Conservation (phyloP, 805 yeast genomes). For the Kregervanrija pseudodelftensis region DNA sequence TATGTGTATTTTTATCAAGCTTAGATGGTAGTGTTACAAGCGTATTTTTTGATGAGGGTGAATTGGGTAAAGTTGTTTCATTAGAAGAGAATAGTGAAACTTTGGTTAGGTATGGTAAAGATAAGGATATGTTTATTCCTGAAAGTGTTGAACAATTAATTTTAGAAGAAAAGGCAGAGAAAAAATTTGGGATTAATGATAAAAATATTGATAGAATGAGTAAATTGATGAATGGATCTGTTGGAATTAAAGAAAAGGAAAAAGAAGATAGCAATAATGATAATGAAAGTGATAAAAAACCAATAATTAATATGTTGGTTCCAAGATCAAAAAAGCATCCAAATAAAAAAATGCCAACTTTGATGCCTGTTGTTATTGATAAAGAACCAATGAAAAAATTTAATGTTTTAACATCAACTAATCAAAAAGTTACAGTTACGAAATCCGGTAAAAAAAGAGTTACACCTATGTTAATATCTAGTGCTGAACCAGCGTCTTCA, state of each 20-base stretch:
- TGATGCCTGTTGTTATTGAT: neutral
- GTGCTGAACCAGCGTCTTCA: slow-evolving; percentile 22
- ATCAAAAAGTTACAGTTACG: slow-evolving; percentile 53
- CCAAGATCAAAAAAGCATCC: slow-evolving; percentile 28
- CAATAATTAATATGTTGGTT: slow-evolving; percentile 20
- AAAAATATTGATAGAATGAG: slow-evolving; percentile 29
- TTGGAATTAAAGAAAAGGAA: neutral
- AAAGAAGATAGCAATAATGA: neutral
- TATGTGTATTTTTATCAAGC: slow-evolving; percentile 64
- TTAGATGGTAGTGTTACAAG: slow-evolving; percentile 78
- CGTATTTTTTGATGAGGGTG: slow-evolving; percentile 53
- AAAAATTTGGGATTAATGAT: neutral
- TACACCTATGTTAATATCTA: slow-evolving; percentile 58
- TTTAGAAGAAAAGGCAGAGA: slow-evolving; percentile 57
- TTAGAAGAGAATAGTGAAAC: slow-evolving; percentile 60
- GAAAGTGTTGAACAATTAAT: slow-evolving; percentile 75
- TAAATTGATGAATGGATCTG: slow-evolving; percentile 30
- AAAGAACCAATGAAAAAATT: slow-evolving; percentile 1
- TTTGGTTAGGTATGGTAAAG: slow-evolving; percentile 80
- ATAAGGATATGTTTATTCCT: slow-evolving; percentile 78
- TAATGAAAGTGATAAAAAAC: neutral
- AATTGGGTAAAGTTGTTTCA: slow-evolving; percentile 56
- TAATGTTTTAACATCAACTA: slow-evolving; percentile 13
- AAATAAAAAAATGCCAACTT: slow-evolving; percentile 16
- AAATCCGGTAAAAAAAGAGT: slow-evolving; percentile 75